phyloP scores from a whole-genome alignment of 345 rosid genomes.

The Salix caprea region DNA sequence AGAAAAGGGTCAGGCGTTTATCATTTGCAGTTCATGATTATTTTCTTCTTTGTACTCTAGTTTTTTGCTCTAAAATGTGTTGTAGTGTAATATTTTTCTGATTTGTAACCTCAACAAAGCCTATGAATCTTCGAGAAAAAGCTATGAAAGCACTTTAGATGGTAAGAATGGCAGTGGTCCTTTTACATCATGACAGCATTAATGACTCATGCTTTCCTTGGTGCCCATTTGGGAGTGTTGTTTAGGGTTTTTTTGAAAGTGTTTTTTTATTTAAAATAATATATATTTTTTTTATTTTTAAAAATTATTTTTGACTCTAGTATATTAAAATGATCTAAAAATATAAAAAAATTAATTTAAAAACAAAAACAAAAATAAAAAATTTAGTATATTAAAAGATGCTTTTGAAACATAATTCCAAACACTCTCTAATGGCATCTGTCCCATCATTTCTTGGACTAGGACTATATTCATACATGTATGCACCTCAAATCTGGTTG shows the following conservation, averaged over 20 bases:
- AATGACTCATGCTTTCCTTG: not conserved
- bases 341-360: too few relatives aligned
- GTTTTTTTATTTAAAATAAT: too few relatives aligned
- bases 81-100: not conserved
- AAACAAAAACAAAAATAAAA: too few relatives aligned
- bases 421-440: not conserved
- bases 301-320: too few relatives aligned
- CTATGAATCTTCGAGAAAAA: not conserved
- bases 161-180: not conserved
- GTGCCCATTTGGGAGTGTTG: too few relatives aligned
- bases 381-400: too few relatives aligned
- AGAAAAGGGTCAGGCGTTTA: not conserved
- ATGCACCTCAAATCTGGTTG: too few relatives aligned
- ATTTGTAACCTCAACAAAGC: not conserved
- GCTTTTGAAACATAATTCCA: too few relatives aligned
- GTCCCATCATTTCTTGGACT: not conserved
- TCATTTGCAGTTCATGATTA: not conserved
- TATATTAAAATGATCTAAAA: too few relatives aligned
- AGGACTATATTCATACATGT: not conserved
- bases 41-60: not conserved
- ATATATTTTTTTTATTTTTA: too few relatives aligned
- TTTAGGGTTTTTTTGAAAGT: too few relatives aligned
- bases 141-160: not conserved
- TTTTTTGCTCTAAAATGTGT: not conserved
- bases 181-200: not conserved